A percentile compares a stretch with the other conserved stretches of the same genome.
These are phyloP conservation scores for Moesziomyces antarcticus DNA, from an alignment of 1,284 basidiomycete genomes.

Conservation along the genomic window DNA sequence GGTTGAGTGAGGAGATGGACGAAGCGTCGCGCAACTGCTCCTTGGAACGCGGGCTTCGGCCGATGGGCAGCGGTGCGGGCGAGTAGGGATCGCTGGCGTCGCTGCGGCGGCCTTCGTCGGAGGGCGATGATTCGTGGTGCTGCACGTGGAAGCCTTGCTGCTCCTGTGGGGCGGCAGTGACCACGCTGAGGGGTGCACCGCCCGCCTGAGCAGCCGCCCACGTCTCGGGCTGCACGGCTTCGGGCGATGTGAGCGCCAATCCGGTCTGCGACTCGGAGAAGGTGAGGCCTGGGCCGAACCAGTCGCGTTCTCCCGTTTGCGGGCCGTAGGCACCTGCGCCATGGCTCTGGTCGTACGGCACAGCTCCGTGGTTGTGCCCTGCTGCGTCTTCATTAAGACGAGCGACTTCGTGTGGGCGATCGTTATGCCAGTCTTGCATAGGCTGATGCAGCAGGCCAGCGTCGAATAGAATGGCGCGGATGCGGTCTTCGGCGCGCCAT, in stretches of 20 bases:
- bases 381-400: constrained; percentile 1
- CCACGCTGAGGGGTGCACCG: background rate
- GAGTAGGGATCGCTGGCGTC: constrained; percentile 36
- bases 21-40: constrained; percentile 30
- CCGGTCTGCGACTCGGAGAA: constrained; percentile 28
- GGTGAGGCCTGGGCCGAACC: constrained; percentile 4
- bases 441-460: constrained; percentile 24
- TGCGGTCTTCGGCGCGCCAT: constrained; percentile 42
- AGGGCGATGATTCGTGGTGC: constrained; percentile 22
- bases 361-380: background rate
- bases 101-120: constrained; percentile 13
- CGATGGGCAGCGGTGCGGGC: constrained; percentile 30
- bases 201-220: constrained; percentile 6
- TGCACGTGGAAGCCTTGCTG: constrained; percentile 13
- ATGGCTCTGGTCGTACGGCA: background rate
- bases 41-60: constrained; percentile 33
- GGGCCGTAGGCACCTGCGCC: background rate
- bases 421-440: constrained; percentile 12
- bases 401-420: background rate
- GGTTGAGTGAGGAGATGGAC: constrained; percentile 26
- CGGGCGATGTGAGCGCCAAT: constrained; percentile 24
- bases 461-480: constrained; percentile 37
- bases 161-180: background rate
- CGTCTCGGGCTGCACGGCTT: constrained; percentile 28
- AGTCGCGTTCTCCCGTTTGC: constrained; percentile 6